Conservation (phyloP, 2,329 filamentous ascomycete species). For the Trichoderma afroharzianum region DNA sequence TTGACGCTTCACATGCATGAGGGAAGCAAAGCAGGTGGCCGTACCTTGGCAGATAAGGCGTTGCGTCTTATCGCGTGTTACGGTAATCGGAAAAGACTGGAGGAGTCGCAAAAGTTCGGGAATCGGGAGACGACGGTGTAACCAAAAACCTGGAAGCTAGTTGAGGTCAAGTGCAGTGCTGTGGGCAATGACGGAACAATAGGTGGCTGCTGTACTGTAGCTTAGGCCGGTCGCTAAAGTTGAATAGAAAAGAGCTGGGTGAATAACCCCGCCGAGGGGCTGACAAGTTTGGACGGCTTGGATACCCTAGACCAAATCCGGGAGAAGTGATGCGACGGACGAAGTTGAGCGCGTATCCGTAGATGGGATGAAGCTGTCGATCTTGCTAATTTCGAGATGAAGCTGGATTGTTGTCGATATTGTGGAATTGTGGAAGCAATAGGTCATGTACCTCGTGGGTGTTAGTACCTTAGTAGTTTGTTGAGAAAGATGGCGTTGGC, state of each 20-base stretch:
- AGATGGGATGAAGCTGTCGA: not conserved
- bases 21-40: not conserved
- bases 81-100: not conserved
- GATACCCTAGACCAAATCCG: constrained; percentile 11
- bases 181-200: not conserved
- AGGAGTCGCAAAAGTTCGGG: not conserved
- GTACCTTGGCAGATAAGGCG: constrained; percentile 4
- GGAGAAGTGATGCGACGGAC: not conserved
- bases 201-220: not conserved
- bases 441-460: not conserved
- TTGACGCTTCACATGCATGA: not conserved
- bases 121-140: not conserved
- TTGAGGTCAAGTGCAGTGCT: not conserved
- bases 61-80: not conserved
- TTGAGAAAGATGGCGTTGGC: not conserved
- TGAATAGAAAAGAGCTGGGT: not conserved
- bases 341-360: not conserved
- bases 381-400: not conserved
- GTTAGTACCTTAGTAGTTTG: no score
- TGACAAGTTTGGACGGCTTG: not conserved
- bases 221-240: not conserved
- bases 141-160: no score
- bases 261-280: constrained; percentile 15
- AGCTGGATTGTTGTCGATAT: not conserved
- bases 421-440: not conserved